Percentiles rank a stretch among this genome's conserved stretches.
These are phyloP conservation scores for Discostella pseudostelligera DNA, from an alignment of 108 stramenopile genomes.

Conservation along the genomic window DNA sequence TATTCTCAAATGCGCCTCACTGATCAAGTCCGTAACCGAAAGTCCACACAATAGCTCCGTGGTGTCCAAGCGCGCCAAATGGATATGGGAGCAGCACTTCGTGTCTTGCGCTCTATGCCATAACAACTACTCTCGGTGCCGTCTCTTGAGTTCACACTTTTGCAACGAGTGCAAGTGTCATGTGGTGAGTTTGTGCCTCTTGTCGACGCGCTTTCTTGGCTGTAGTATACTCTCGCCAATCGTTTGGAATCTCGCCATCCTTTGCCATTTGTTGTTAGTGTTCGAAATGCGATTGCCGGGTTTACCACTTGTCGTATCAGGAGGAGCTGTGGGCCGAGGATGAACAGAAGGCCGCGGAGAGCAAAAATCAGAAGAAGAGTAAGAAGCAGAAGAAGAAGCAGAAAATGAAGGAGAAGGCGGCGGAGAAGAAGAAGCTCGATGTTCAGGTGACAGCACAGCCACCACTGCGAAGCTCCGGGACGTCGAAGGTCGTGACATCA, in stretches of 20 bases:
- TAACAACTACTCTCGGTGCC: constrained; percentile 83
- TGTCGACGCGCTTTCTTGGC: too few species aligned
- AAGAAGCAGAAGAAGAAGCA: constrained; percentile 91
- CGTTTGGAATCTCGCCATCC: too few species aligned
- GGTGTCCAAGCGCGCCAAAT: constrained; percentile 83
- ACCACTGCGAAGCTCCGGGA: constrained; percentile 1
- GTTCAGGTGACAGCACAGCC: constrained; percentile 4
- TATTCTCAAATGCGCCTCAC: constrained; percentile 63
- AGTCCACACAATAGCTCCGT: constrained; percentile 73
- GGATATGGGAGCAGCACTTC: constrained; percentile 96
- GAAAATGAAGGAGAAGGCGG: constrained; percentile 76
- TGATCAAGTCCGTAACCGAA: constrained; percentile 85
- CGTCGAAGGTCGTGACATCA: constrained; percentile 27
- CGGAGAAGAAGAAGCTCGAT: constrained; percentile 45
- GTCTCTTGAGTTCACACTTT: constrained; percentile 73
- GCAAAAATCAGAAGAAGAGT: constrained; percentile 79
- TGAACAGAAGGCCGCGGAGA: constrained; percentile 77
- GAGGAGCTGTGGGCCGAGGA: constrained; percentile 91
- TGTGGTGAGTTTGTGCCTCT: too few species aligned
- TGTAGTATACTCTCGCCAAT: too few species aligned
- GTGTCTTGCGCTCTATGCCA: constrained; percentile 94
- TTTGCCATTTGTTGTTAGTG: too few species aligned
- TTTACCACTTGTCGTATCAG: constrained; percentile 93
- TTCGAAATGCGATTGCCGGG: constrained; percentile 84
- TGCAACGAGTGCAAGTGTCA: constrained; percentile 95